These are phyloP conservation scores for Penicillium cinerascens DNA, from an alignment of 495 filamentous ascomycete species.

Conservation along the genomic window DNA sequence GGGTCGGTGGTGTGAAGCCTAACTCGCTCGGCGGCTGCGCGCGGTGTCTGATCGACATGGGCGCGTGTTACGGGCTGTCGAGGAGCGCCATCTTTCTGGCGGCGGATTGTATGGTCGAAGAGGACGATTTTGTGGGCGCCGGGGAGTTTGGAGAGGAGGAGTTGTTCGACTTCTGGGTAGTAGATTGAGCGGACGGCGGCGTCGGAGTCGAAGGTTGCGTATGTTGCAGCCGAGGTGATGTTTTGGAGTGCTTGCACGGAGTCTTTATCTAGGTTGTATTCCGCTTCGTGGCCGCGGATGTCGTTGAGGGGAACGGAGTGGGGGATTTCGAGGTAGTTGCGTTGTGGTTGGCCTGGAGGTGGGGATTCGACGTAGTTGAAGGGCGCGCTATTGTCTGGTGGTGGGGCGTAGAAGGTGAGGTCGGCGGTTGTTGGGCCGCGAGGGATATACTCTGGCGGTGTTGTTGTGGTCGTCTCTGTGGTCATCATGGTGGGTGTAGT, in stretches of 20 bases:
- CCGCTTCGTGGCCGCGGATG: slow-evolving; percentile 58
- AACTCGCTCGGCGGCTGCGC: slow-evolving; percentile 63
- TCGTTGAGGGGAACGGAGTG: slow-evolving; percentile 57
- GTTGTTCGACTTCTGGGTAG: slow-evolving; percentile 75
- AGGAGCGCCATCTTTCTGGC: slow-evolving; percentile 44
- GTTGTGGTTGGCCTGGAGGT: slow-evolving; percentile 55
- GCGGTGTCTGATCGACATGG: slow-evolving; percentile 79
- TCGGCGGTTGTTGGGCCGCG: slow-evolving; percentile 61
- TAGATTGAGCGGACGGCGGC: slow-evolving; percentile 61
- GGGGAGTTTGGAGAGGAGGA: slow-evolving; percentile 60
- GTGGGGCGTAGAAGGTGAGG: slow-evolving; percentile 67
- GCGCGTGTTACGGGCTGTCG: slow-evolving; percentile 66
- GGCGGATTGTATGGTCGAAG: slow-evolving; percentile 91
- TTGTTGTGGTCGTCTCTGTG: not conserved
- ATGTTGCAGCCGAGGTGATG: slow-evolving; percentile 46
- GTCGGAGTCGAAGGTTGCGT: slow-evolving; percentile 61
- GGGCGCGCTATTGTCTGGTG: slow-evolving; percentile 59
- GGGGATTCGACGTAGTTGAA: slow-evolving; percentile 68
- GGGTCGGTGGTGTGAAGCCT: slow-evolving; percentile 56
- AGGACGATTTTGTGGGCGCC: slow-evolving; percentile 62
- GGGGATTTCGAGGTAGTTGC: slow-evolving; percentile 53
- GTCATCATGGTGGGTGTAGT: slow-evolving; percentile 8
- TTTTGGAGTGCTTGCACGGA: slow-evolving; percentile 60
- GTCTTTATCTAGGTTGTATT: slow-evolving; percentile 67
- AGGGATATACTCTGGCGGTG: slow-evolving; percentile 43